Conservation (phyloP, 257 asterid genomes). For the Verbascum thapsus region DNA sequence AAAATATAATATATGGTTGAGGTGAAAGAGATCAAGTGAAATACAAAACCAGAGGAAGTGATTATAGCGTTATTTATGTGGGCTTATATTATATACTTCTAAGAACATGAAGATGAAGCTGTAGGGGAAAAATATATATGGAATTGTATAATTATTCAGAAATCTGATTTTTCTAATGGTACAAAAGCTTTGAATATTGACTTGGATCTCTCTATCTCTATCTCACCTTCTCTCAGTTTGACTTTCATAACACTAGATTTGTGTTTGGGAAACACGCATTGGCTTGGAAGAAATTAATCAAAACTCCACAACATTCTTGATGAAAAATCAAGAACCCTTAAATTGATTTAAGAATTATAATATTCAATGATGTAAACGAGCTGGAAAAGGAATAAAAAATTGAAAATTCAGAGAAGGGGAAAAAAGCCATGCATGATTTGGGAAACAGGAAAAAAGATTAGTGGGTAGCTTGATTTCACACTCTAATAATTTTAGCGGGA, state of each 20-base stretch:
- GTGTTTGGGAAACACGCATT: slow-evolving; percentile 23
- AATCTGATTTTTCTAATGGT: slow-evolving; percentile 53
- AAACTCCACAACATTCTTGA: slow-evolving; percentile 8
- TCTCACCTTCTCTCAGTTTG: too few species aligned
- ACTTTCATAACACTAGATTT: slow-evolving; percentile 28
- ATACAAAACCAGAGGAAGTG: background rate
- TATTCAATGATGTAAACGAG: background rate
- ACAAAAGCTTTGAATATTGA: slow-evolving; percentile 73
- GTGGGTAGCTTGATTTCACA: background rate
- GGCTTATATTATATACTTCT: background rate
- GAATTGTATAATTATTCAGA: slow-evolving; percentile 35
- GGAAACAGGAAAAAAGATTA: background rate
- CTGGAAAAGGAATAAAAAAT: background rate
- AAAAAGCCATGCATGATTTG: background rate
- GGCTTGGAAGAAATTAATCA: slow-evolving; percentile 31
- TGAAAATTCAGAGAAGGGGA: background rate
- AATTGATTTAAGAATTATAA: background rate
- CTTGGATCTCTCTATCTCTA: slow-evolving; percentile 64
- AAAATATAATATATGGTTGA: slow-evolving; percentile 12
- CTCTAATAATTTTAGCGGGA: slow-evolving; percentile 25
- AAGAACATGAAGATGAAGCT: slow-evolving; percentile 23
- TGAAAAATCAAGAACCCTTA: background rate
- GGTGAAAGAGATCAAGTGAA: slow-evolving; percentile 26
- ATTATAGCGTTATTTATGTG: background rate
- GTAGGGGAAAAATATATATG: background rate